Evolutionary conservation across 768 basidiomycete genomes (phyloP).

Genomic region (Serendipita indica): DNA sequence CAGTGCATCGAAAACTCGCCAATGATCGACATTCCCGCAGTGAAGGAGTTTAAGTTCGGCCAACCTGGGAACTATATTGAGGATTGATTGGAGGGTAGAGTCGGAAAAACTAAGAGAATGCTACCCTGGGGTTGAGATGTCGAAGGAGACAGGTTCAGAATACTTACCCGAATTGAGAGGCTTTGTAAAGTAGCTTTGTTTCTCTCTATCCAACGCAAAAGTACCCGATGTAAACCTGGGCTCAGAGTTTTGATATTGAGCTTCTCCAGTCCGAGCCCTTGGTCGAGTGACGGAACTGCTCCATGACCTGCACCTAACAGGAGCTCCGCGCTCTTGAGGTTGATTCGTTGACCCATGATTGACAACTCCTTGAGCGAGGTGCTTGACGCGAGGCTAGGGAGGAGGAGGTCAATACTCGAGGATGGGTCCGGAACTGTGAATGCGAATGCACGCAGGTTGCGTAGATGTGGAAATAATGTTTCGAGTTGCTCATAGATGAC

Average conservation of each 20-base stretch:
- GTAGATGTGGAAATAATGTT: background rate
- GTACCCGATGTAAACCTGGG: background rate
- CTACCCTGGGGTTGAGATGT: background rate
- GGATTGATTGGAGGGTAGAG: background rate
- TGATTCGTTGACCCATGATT: background rate
- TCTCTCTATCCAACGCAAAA: background rate
- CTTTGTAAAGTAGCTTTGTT: background rate
- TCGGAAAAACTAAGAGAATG: background rate
- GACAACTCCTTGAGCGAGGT: background rate
- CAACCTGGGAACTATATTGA: background rate
- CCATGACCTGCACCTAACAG: background rate
- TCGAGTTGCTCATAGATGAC: background rate
- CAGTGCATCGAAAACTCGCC: background rate
- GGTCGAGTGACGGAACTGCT: no score
- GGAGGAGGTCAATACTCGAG: background rate
- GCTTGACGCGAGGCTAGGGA: background rate
- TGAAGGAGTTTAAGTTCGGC: background rate
- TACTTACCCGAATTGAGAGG: background rate
- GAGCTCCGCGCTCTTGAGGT: background rate
- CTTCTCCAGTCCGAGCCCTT: background rate
- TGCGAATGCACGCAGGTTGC: background rate
- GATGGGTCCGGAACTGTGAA: background rate
- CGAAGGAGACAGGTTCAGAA: background rate
- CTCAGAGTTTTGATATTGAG: background rate
- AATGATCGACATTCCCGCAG: background rate